Evolutionary conservation across 345 rosid genomes (phyloP).

Genomic region (Brassica cretica): DNA sequence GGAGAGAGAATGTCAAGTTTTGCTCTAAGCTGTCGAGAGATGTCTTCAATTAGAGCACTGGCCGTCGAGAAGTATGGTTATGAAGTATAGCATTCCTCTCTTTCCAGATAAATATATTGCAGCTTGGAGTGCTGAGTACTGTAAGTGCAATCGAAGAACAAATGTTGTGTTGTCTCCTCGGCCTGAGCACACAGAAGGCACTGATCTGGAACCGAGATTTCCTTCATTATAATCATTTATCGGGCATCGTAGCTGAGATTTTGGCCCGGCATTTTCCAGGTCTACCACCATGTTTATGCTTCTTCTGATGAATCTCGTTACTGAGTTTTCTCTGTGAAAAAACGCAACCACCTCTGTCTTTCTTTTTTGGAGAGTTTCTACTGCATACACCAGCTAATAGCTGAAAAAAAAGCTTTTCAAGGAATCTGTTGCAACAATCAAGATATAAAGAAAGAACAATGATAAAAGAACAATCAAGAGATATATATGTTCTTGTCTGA

Average conservation of each 20-base stretch:
- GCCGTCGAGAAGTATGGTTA: background rate
- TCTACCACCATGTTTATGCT: background rate
- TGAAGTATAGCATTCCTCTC: background rate
- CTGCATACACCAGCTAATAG: background rate
- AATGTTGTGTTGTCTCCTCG: background rate
- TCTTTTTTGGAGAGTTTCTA: background rate
- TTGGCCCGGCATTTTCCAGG: background rate
- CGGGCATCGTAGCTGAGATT: background rate
- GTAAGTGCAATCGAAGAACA: background rate
- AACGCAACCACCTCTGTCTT: constrained; percentile 28
- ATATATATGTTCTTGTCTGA: constrained; percentile 14
- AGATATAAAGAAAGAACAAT: background rate
- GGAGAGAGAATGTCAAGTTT: too few relatives aligned
- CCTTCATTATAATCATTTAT: constrained; percentile 7
- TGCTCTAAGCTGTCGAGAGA: background rate
- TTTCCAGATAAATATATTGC: background rate
- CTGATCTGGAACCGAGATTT: background rate
- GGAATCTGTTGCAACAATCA: background rate
- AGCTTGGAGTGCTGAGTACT: background rate
- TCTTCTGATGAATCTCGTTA: background rate
- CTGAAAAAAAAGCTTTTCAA: background rate
- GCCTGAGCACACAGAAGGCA: background rate
- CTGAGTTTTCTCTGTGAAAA: background rate
- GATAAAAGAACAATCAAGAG: background rate
- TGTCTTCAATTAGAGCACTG: background rate